phyloP scores from a whole-genome alignment of 2,329 filamentous ascomycete species.

The Domatiomyces globalis region DNA sequence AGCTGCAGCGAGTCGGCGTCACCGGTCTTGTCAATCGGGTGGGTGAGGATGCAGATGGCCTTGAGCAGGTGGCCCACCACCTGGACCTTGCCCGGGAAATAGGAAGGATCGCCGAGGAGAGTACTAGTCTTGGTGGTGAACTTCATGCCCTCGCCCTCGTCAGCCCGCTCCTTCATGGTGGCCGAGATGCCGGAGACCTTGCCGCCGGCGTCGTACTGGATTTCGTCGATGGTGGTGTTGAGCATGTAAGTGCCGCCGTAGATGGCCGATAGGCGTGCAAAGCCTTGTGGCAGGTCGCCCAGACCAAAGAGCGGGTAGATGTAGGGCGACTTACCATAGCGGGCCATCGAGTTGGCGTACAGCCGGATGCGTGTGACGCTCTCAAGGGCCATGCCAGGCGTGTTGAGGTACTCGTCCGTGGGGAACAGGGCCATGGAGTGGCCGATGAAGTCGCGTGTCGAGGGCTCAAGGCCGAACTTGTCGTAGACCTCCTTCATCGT shows the following conservation, averaged over 20 bases:
- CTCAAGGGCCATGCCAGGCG: conserved; percentile 61
- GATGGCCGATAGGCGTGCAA: conserved; percentile 92
- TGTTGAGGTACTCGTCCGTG: conserved; percentile 71
- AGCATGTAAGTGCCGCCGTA: conserved; percentile 99
- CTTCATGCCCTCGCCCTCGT: conserved; percentile 61
- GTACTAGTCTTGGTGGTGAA: conserved; percentile 94
- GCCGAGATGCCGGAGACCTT: conserved; percentile 95
- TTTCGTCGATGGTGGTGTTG: conserved; percentile 84
- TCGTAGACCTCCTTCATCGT: conserved; percentile 99
- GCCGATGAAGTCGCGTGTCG: conserved; percentile 89
- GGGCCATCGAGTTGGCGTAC: conserved; percentile 93
- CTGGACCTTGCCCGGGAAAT: conserved; percentile 82
- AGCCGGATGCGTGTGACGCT: conserved; percentile 83
- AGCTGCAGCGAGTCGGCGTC: conserved; percentile 82
- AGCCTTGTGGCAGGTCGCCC: conserved; percentile 91
- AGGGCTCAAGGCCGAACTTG: conserved; percentile 83
- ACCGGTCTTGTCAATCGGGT: conserved; percentile 80
- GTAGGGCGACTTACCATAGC: conserved; percentile 97
- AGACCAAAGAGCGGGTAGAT: conserved; percentile 98
- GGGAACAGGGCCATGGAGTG: conserved; percentile 96
- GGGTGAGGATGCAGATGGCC: conserved; percentile 94
- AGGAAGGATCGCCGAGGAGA: conserved; percentile 90
- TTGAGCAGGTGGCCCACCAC: conserved; percentile 82
- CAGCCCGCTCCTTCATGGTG: conserved; percentile 79
- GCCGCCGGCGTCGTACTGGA: conserved; percentile 58